Conservation (phyloP, 495 filamentous ascomycete species). For the Penicillium salamii region DNA sequence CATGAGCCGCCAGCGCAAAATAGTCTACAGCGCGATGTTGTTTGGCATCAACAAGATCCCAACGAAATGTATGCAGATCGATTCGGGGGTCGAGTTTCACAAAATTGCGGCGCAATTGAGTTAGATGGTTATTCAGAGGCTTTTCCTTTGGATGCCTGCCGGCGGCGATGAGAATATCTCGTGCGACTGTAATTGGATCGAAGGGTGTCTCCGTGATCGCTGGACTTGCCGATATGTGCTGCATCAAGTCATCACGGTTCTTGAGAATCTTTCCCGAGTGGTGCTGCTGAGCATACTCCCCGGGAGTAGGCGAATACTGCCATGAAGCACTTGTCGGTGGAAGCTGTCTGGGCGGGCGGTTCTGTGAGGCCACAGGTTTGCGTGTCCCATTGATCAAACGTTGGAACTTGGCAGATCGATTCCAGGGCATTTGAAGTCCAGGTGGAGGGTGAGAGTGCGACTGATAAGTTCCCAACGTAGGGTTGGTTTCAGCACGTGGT, state of each 20-base stretch:
- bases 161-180: slow-evolving; percentile 60
- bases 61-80: slow-evolving; percentile 62
- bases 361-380: background rate
- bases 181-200: slow-evolving; percentile 60
- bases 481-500: background rate
- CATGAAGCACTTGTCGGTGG: too few species aligned
- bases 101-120: slow-evolving; percentile 41
- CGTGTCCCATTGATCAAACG: background rate
- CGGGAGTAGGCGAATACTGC: background rate
- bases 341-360: too few species aligned
- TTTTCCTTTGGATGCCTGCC: slow-evolving; percentile 58
- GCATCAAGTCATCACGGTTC: slow-evolving; percentile 29
- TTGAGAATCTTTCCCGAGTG: slow-evolving; percentile 9
- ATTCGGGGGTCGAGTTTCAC: slow-evolving; percentile 35
- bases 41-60: slow-evolving; percentile 60
- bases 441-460: background rate
- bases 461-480: background rate
- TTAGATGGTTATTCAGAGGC: slow-evolving; percentile 58
- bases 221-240: slow-evolving; percentile 44
- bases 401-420: background rate
- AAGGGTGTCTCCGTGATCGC: slow-evolving; percentile 46
- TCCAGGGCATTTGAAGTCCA: background rate
- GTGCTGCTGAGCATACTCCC: background rate
- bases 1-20: too few species aligned
- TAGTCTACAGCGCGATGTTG: too few species aligned